Evolutionary conservation across 257 asterid genomes (phyloP), one percentile per base, ranked within the genome.

Genomic region (Fraxinus americana): DNA sequence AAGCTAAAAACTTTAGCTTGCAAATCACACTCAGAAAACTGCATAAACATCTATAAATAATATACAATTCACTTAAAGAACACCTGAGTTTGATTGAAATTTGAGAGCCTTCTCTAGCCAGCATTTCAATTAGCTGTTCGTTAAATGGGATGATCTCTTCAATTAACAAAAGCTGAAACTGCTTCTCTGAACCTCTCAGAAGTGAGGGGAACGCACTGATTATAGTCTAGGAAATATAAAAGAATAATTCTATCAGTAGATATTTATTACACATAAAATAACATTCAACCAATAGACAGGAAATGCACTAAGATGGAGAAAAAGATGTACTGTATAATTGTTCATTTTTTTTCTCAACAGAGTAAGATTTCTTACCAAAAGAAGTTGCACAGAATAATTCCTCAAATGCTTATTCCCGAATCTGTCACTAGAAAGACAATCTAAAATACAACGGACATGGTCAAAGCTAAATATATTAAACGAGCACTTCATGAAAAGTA

Each of bases 131-230:
- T 78, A 94, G 85, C 76, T 91, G 93, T 63, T 90, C 94, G 71
- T 85, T 80, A 71, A 91, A 88, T 76, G 92, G 94, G 83, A 91
- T 90, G 76, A 81, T 76, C 80, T 83, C 78, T 75, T 84, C 83
- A 76, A 73, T 82, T 85, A 94, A 70, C 83, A 92, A 87, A 65
- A 36, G 79, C 81, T 75, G 83, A 82, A 92, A 86, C 87, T 79
- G 79, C 83, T 80, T 81, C 88, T 91, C 94, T 73, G 82, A 85
- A 73, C 97, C 97, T 85, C 88, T 85, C 78, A 94, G 87, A 74
- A 92, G 96, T 61, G 89, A 81, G 68, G 98, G 98, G 77, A 88
- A 89, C 74, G 87, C 90, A 80, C 90, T 78, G 76, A 92, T 74
- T 80, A 94, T 89, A 61, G 90, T 88, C 98, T 94, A 77, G 71